phyloP scores from a whole-genome alignment of 164 flowering plant genomes.

The Hamamelis virginiana region DNA sequence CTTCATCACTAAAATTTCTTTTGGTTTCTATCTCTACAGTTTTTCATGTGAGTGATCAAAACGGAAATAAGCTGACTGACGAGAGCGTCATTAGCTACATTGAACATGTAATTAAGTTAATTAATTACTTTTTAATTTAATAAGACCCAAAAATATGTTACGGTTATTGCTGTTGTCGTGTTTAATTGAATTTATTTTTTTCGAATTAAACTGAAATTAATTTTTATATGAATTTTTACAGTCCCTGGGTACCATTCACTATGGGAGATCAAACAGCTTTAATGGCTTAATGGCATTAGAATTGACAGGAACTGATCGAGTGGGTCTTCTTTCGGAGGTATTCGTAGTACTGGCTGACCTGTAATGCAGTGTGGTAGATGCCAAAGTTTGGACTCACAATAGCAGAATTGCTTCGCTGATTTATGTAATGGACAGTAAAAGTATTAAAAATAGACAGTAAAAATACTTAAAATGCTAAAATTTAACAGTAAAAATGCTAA shows the following conservation, averaged over 20 bases:
- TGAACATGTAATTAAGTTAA: conserved; percentile 56
- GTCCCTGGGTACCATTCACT: conserved; percentile 64
- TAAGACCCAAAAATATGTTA: neutral
- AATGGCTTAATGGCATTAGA: conserved; percentile 77
- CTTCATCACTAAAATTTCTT: conserved; percentile 2
- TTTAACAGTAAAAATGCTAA: too few species aligned
- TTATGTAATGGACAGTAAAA: conserved; percentile 55
- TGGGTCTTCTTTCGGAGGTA: conserved; percentile 76
- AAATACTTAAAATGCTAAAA: too few species aligned
- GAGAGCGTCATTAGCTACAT: conserved; percentile 71
- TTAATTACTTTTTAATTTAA: neutral
- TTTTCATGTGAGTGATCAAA: conserved; percentile 85
- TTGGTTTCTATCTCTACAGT: conserved; percentile 39
- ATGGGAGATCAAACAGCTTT: conserved; percentile 23
- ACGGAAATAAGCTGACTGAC: conserved; percentile 80
- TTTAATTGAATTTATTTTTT: neutral
- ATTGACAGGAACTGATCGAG: conserved; percentile 74
- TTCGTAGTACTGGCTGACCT: conserved; percentile 69
- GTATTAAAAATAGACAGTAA: too few species aligned
- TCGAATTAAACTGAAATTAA: neutral
- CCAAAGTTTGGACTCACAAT: conserved; percentile 86
- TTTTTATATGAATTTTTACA: conserved; percentile 25
- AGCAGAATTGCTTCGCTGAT: conserved; percentile 72
- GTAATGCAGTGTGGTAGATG: conserved; percentile 68
- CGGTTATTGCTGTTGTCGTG: neutral